A percentile compares a stretch with the other conserved stretches of the same genome.
Evolutionary conservation across 441 rosid genomes (phyloP).

Genomic region (Populus hybrid): DNA sequence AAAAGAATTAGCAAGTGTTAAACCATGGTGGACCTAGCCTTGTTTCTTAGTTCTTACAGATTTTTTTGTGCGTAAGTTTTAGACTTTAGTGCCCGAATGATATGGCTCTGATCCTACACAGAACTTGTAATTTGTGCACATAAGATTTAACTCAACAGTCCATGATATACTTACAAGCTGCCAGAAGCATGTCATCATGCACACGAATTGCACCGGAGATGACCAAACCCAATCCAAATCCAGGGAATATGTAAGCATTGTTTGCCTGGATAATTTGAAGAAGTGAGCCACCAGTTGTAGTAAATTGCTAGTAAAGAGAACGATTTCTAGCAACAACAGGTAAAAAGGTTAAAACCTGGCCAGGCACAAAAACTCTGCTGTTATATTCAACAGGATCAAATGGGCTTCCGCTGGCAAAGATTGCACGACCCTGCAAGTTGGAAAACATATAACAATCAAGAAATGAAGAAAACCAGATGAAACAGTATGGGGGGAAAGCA

Average conservation of each 20-base stretch:
- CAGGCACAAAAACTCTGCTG: constrained; percentile 70
- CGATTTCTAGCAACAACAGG: constrained; percentile 7
- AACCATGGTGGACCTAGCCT: neutral
- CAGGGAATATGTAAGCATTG: constrained; percentile 96
- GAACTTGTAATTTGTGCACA: neutral
- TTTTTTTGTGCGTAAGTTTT: too few relatives aligned
- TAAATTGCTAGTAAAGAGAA: neutral
- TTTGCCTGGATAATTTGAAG: constrained; percentile 57
- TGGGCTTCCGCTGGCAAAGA: constrained; percentile 98
- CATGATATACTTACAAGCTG: constrained; percentile 69
- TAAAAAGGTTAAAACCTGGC: constrained; percentile 56
- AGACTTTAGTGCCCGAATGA: too few relatives aligned
- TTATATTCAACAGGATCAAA: constrained; percentile 76
- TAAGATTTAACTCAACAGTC: neutral
- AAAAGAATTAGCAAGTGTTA: constrained; percentile 2
- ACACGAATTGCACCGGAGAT: constrained; percentile 91
- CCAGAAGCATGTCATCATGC: constrained; percentile 89
- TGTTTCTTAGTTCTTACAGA: neutral
- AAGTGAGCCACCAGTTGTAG: neutral
- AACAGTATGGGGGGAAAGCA: neutral
- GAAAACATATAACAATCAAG: constrained; percentile 3
- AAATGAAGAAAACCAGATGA: neutral
- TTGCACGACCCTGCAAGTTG: constrained; percentile 72
- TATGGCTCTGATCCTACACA: too few relatives aligned
- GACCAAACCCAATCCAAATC: constrained; percentile 91